Evolutionary conservation across 805 yeast genomes (phyloP), one percentile per base, ranked within the genome.

Genomic region (Teunomyces barrocoloradensis): DNA sequence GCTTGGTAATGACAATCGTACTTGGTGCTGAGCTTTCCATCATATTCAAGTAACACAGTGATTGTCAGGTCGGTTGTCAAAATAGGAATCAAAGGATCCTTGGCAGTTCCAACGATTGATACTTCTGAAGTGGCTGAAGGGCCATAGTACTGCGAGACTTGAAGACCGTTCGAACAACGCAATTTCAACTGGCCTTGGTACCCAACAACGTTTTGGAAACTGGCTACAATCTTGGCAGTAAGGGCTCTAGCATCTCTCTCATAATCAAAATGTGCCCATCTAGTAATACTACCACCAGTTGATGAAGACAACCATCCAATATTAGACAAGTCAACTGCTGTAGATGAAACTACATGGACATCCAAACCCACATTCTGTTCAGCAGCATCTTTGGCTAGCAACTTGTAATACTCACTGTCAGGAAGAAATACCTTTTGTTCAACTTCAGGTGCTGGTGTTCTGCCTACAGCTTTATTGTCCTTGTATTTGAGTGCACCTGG

Each of bases 1-100:
- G 88, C 86, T 67, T 94, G 99, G 72, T 92, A 89, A 63, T 89
- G 94, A 18, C 89, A 87, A 63, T 90, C 97, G 33, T 78, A 74
- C 50, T 81, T 81, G 1, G 86, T 73, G 48, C 83, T 80, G 29
- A 89, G 71, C 50, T 81, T 81, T 3, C 89, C 89, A 59, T 90
- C 97, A 59, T 88, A 86, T 41, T 76, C 77, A 57, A 92, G 81
- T 44, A 89, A 75, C 2, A 88, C 84, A 7, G 88, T 85, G 42
- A 89, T 64, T 4, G 85, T 75, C 39, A 86, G 84, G 53, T 87
- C 82, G 13, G 77, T 74, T 36, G 75, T 75, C 25, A 89, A 65
- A 5, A 80, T 69, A 0, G 96, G 89, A n/a, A 88, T 64, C n/a
- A 70, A 65, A 5, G 94, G 92, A 58, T 86, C 95, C n/a, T 55